Conservation (phyloP, 1,284 basidiomycete species). For the Termitomyces sp. region DNA sequence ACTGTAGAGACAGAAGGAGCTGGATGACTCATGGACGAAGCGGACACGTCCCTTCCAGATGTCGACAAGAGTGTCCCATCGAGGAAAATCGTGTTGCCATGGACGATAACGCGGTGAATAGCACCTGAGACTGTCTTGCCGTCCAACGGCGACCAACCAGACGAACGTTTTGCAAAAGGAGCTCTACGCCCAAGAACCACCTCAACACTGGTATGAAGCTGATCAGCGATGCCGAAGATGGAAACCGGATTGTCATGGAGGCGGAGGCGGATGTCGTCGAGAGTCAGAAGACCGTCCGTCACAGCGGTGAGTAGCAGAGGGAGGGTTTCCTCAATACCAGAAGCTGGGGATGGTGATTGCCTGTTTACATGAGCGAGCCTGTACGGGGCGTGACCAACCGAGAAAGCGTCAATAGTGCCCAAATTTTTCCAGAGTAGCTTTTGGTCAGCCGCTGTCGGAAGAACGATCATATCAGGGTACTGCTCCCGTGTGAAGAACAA, state of each 20-base stretch:
- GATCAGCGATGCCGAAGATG: constrained; percentile 90
- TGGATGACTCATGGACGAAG: constrained; percentile 52
- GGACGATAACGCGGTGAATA: constrained; percentile 88
- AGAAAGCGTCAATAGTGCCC: constrained; percentile 86
- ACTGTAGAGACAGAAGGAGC: constrained; percentile 15
- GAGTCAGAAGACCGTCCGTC: constrained; percentile 70
- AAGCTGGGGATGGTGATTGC: constrained; percentile 62
- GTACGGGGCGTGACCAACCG: constrained; percentile 84
- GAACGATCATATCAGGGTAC: constrained; percentile 59
- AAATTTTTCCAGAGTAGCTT: constrained; percentile 85
- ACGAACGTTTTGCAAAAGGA: constrained; percentile 45
- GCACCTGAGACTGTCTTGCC: constrained; percentile 64
- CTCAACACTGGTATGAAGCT: constrained; percentile 86
- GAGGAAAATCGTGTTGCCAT: constrained; percentile 88
- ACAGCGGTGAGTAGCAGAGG: constrained; percentile 89
- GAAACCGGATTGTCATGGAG: constrained; percentile 89
- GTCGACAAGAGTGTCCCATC: constrained; percentile 76
- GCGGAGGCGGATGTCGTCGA: constrained; percentile 79
- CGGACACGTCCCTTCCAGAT: constrained; percentile 80
- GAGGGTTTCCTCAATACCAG: constrained; percentile 86
- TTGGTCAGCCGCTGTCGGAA: constrained; percentile 82
- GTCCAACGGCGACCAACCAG: constrained; percentile 84
- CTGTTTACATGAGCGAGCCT: constrained; percentile 68
- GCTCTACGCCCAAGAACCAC: constrained; percentile 82
- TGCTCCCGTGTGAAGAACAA: constrained; percentile 86